Base-by-base conservation (phyloP, 1,284 basidiomycete species). In the Chiua sp. region DNA sequence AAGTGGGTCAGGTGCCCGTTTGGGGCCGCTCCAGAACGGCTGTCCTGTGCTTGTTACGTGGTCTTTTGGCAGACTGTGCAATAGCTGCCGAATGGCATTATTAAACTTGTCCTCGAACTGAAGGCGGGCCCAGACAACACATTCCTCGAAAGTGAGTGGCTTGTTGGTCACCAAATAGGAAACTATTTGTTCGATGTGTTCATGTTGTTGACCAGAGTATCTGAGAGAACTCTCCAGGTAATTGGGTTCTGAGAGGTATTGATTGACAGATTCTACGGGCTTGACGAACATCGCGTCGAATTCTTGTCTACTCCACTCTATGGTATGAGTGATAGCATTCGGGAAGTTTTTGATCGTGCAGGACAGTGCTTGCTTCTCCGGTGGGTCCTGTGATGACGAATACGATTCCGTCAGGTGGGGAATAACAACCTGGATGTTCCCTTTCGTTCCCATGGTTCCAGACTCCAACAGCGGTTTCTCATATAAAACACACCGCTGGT, bases 321-420 rank as follows among this genome's bases (percentile, higher is more conserved):
- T 99, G n/a, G 97, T 98, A 79, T 99, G 98, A 69, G 96, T 91
- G 68, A 99, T 99, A 39, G 92, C 91, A 75, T 99, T 98, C 33
- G 98, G 98, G 87, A 99, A 99, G 79, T 96, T 98, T 81, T 98
- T 99, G 72, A 99, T 93, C 12, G 98, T 99, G 79, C 98, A 99
- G 47, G 94, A 94, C 13, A 98, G 94, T 18, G 96, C 92, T 73
- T 97, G 93, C 80, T 98, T 99, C 80, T 99, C 98, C 22, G 98
- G 98, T 49, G 98, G 98, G 76, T 99, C 98, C 79, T 99, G 98
- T 23, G 97, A 98, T 7, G 96, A 98, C 26, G 94, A 92, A 77
- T 99, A 99, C 18, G 96, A 98, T 78, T 99, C 98, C 42, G 98
- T 98, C 54, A 99, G 72, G 77, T 98, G 88, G 23, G 98, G 98